phyloP scores from a whole-genome alignment of 768 basidiomycete genomes.

The Terana coerulea region DNA sequence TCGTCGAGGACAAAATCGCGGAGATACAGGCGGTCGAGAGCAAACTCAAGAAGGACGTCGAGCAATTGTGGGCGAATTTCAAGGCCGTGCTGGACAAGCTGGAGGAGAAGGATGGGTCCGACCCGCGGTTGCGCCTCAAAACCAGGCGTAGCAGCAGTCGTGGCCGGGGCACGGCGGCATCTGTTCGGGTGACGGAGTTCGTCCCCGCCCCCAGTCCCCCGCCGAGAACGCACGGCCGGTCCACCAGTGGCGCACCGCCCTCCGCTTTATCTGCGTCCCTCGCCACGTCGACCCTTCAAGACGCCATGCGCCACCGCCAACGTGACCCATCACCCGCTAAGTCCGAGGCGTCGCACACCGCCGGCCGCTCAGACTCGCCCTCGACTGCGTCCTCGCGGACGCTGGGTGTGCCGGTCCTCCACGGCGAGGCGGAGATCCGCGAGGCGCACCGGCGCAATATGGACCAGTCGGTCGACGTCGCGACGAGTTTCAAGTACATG shows the following conservation, averaged over 20 bases:
- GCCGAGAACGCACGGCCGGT: constrained; percentile 23
- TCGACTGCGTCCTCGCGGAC: constrained; percentile 24
- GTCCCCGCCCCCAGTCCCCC: constrained; percentile 42
- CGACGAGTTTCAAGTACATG: constrained; percentile 45
- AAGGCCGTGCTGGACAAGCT: constrained; percentile 42
- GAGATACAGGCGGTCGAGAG: constrained; percentile 56
- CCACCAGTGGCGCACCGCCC: constrained; percentile 27
- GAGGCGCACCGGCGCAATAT: constrained; percentile 45
- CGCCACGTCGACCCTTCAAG: constrained; percentile 53
- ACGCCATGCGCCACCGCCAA: constrained; percentile 36
- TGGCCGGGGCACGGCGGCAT: constrained; percentile 13
- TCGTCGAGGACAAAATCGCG: constrained; percentile 49
- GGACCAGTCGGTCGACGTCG: constrained; percentile 41
- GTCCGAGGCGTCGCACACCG: background rate
- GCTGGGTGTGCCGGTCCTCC: constrained; percentile 14
- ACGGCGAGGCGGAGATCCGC: constrained; percentile 21
- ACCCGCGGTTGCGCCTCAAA: background rate
- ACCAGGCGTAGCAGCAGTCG: constrained; percentile 9
- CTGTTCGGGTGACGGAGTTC: constrained; percentile 50
- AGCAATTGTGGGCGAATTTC: constrained; percentile 60
- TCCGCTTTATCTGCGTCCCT: constrained; percentile 75
- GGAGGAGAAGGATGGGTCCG: constrained; percentile 31
- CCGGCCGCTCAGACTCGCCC: constrained; percentile 20
- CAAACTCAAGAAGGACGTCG: constrained; percentile 52
- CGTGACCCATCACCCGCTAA: constrained; percentile 4